Percentiles rank a stretch among this genome's conserved stretches.
Evolutionary conservation across 2,329 filamentous ascomycete species (phyloP).

Genomic region (Hirsutella rhossiliensis): DNA sequence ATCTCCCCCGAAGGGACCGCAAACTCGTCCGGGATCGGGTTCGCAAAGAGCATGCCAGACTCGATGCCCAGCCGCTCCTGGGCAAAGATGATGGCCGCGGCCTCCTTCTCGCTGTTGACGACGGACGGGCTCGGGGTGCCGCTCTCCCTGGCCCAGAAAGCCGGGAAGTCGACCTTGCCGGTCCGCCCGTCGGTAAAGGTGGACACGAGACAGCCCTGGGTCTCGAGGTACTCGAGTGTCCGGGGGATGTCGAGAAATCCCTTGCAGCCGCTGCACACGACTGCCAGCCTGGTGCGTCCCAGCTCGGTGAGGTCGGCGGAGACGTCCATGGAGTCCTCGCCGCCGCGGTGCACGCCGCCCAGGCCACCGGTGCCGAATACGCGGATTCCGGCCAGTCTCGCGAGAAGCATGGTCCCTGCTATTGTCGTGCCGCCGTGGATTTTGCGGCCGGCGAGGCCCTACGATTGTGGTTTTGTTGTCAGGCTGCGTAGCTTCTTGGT

Average conservation of each 20-base stretch:
- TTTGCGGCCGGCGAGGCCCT: constrained; percentile 53
- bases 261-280: constrained; percentile 86
- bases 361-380: constrained; percentile 93
- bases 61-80: constrained; percentile 61
- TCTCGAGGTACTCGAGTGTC: constrained; percentile 69
- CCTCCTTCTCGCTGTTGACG: constrained; percentile 64
- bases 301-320: constrained; percentile 93
- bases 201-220: constrained; percentile 66
- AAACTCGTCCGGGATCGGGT: constrained; percentile 63
- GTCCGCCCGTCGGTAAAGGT: constrained; percentile 78
- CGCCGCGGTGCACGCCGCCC: constrained; percentile 86
- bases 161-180: constrained; percentile 71
- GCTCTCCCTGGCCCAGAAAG: constrained; percentile 86
- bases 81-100: constrained; percentile 77
- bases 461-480: not conserved
- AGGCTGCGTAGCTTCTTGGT: not conserved
- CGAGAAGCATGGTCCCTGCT: constrained; percentile 83
- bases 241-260: constrained; percentile 87
- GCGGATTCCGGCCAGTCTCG: constrained; percentile 74
- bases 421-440: constrained; percentile 89
- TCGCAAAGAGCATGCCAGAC: constrained; percentile 78
- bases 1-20: constrained; percentile 63
- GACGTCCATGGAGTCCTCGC: constrained; percentile 77
- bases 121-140: constrained; percentile 67
- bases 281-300: constrained; percentile 76